phyloP scores from a whole-genome alignment of 2,329 filamentous ascomycete genomes.

The Cryphonectria nitschkei region DNA sequence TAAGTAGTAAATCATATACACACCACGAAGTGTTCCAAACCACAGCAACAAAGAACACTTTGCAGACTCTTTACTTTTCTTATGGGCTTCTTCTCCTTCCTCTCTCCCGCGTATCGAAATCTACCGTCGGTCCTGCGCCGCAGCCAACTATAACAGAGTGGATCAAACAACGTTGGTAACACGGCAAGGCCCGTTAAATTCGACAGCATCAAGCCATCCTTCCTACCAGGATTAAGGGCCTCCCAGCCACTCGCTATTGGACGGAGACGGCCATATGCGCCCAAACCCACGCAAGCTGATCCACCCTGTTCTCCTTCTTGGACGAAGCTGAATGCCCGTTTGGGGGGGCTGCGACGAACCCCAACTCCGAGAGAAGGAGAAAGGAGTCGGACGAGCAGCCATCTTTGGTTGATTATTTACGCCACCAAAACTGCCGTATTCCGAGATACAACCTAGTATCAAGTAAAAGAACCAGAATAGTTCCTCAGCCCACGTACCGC shows the following conservation, averaged over 20 bases:
- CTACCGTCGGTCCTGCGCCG: not conserved
- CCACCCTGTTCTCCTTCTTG: not conserved
- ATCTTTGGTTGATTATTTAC: not conserved
- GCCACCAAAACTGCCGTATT: not conserved
- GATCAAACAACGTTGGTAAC: not conserved
- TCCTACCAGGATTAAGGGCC: not conserved
- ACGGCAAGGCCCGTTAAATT: not conserved
- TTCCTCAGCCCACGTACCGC: not conserved
- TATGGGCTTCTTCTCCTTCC: too few species aligned
- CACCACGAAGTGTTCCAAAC: too few species aligned
- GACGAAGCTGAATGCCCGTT: not conserved
- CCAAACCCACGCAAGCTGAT: not conserved
- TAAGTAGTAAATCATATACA: too few species aligned
- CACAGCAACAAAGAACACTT: too few species aligned
- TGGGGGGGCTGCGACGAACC: not conserved
- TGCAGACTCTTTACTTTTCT: too few species aligned
- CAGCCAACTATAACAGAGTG: not conserved
- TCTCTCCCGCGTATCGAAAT: not conserved
- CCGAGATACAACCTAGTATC: not conserved
- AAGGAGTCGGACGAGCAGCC: not conserved
- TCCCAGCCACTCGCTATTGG: not conserved
- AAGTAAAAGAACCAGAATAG: not conserved
- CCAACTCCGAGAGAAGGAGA: not conserved
- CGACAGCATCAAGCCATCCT: not conserved
- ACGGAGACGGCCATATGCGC: not conserved